These are phyloP conservation scores for Dendryphion nanum DNA, from an alignment of 2,329 filamentous ascomycete genomes.

Conservation along the genomic window DNA sequence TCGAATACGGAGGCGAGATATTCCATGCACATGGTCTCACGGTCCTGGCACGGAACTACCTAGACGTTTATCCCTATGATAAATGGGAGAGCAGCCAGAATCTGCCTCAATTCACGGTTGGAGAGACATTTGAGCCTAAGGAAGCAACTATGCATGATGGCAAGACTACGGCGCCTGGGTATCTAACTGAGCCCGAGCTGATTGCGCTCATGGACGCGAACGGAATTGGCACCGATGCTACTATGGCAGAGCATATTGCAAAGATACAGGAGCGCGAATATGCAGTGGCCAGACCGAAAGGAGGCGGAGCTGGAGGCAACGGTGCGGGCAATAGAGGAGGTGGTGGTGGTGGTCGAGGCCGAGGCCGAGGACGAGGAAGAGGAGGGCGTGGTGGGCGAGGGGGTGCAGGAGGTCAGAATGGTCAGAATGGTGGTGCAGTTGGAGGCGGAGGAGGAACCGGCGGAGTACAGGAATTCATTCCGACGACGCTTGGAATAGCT, in stretches of 20 bases:
- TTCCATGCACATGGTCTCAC: slow-evolving; percentile 83
- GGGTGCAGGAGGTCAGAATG: slow-evolving; percentile 40
- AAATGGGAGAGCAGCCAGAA: slow-evolving; percentile 89
- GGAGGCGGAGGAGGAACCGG: slow-evolving; percentile 42
- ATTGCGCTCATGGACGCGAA: slow-evolving; percentile 98
- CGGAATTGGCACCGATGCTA: slow-evolving; percentile 96
- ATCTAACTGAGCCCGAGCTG: slow-evolving; percentile 91
- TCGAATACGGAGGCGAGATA: slow-evolving; percentile 77
- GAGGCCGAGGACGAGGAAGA: slow-evolving; percentile 40
- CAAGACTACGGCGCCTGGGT: slow-evolving; percentile 80
- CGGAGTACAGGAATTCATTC: slow-evolving; percentile 81
- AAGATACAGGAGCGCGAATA: slow-evolving; percentile 93
- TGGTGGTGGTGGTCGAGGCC: slow-evolving; percentile 35
- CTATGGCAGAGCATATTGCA: slow-evolving; percentile 97
- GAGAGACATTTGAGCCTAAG: slow-evolving; percentile 81
- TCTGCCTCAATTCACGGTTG: slow-evolving; percentile 74
- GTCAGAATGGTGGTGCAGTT: slow-evolving; percentile 34
- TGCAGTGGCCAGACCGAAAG: slow-evolving; percentile 63
- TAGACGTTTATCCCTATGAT: slow-evolving; percentile 94
- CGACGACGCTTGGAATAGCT: slow-evolving; percentile 85
- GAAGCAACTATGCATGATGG: slow-evolving; percentile 89
- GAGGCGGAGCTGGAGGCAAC: slow-evolving; percentile 27
- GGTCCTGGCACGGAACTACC: slow-evolving; percentile 85
- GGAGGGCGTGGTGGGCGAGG: slow-evolving; percentile 38
- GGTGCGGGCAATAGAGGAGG: slow-evolving; percentile 44